These are phyloP conservation scores for Salix brachista DNA, from an alignment of 345 rosid genomes.

Conservation along the genomic window DNA sequence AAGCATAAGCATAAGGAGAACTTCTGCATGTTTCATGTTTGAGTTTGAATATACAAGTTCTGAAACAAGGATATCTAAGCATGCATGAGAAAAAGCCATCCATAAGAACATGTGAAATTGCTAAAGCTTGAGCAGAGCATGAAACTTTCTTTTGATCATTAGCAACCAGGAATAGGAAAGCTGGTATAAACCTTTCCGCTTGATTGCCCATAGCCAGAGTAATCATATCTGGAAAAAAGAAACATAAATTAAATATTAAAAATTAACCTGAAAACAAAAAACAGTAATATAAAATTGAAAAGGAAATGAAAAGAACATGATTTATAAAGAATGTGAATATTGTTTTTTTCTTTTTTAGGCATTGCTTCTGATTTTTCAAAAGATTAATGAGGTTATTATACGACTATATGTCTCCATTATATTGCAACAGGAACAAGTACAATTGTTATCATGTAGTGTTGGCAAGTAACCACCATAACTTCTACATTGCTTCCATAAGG, in stretches of 20 bases:
- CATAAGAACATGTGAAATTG: background rate
- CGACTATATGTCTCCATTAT: background rate
- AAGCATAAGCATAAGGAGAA: background rate
- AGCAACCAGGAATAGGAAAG: constrained; percentile 16
- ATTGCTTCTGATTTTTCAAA: background rate
- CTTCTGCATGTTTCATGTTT: background rate
- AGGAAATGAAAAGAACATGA: background rate
- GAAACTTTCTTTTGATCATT: background rate
- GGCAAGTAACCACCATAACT: background rate
- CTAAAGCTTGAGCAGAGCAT: background rate
- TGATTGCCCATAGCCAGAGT: constrained; percentile 95
- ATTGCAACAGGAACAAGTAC: background rate
- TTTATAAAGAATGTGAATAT: background rate
- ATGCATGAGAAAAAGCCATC: background rate
- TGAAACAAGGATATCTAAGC: constrained; percentile 1
- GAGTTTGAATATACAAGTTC: background rate
- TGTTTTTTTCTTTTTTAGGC: background rate
- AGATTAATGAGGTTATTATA: background rate
- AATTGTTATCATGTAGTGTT: background rate
- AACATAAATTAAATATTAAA: constrained; percentile 14
- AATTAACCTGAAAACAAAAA: background rate
- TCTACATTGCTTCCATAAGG: background rate
- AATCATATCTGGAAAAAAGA: constrained; percentile 66
- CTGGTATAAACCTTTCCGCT: constrained; percentile 66
- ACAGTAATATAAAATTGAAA: background rate